Evolutionary conservation across 2,329 filamentous ascomycete genomes (phyloP), one percentile per base, ranked within the genome.

Genomic region (Talaromyces albobiverticillius): DNA sequence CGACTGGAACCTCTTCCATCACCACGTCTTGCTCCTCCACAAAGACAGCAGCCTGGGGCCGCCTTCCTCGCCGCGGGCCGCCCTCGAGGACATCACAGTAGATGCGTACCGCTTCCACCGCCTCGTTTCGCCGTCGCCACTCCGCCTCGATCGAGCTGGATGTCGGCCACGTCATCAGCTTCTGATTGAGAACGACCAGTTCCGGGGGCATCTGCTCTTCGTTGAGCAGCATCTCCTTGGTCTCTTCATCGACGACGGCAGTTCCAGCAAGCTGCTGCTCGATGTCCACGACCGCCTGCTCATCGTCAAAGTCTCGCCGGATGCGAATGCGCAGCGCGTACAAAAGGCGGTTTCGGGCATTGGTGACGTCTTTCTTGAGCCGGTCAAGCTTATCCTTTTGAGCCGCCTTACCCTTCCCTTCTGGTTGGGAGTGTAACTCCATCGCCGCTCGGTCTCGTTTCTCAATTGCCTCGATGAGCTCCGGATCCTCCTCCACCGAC

Each of bases 401-500:
- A 42, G 4, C 4, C 4, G 38, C 9, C 18, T 5, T 11, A 20
- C 10, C 38, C 13, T 42, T 11, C 3, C 43, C 48, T n/a, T n/a
- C n/a, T n/a, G n/a, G n/a, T n/a, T n/a, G n/a, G n/a, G n/a, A n/a
- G n/a, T n/a, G n/a, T n/a, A n/a, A n/a, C n/a, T n/a, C n/a, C n/a
- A n/a, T n/a, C n/a, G n/a, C n/a, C n/a, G n/a, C n/a, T n/a, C n/a
- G n/a, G 46, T 57, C 54, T 20, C 55, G 48, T 45, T 36, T 51
- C 20, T 48, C 22, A 18, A 59, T 57, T 4, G 59, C 47, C 7
- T 55, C 43, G 11, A 43, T 20, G 16, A 63, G 53, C 40, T 62
- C 46, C 6, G 59, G 61, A 20, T 52, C 43, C 34, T 58, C 23
- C 22, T 67, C 61, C 14, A 66, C 56, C 6, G 54, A 64, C 14